Base-by-base conservation (phyloP, 2,329 filamentous ascomycete genomes). In the Xylariaceae sp. region DNA sequence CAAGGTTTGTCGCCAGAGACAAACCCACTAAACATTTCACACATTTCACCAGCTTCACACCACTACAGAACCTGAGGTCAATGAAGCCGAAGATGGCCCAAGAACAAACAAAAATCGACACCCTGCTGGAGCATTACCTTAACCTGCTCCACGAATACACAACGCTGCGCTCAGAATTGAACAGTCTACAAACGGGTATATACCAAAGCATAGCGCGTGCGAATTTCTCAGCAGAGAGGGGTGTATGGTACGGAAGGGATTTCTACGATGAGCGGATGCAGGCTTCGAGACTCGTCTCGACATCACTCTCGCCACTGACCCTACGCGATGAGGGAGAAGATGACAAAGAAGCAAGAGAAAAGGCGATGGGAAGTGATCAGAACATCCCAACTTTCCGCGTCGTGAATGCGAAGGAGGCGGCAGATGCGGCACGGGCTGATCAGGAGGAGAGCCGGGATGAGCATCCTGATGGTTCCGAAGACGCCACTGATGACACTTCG, bases 231-330 rank as follows among this genome's bases (percentile, higher is more conserved):
- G 81, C 80, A n/a, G 75, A 81, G 62, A 73, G 80, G 11, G 79
- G 83, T 31, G 66, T 81, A 53, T 75, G 81, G 39, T 90, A 86
- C 63, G 87, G 86, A 3, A 77, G 74, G 55, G 84, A 89, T 59
- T 78, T 81, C 62, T 92, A 88, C 63, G 86, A 91, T 66, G 78
- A 82, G 56, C 78, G 87, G 42, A 89, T 89, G 82, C 82, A 82
- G 63, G 85, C 86, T 3, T 68, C 67, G 18, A 70, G 78, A 45
- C 66, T 68, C 47, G 58, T 85, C 30, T 61, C 63, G 48, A 60
- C 71, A 31, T 18, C 39, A 17, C n/a, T 41, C 5, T 4, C 4
- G 15, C 14, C 14, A 12, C 15, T 9, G 12, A 14, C 5, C 15
- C 12, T 36, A n/a, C 39, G 5, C 14, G 39, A 17, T 18, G 12